Base-by-base conservation (phyloP, 345 rosid species). In the Gossypium anomalum region DNA sequence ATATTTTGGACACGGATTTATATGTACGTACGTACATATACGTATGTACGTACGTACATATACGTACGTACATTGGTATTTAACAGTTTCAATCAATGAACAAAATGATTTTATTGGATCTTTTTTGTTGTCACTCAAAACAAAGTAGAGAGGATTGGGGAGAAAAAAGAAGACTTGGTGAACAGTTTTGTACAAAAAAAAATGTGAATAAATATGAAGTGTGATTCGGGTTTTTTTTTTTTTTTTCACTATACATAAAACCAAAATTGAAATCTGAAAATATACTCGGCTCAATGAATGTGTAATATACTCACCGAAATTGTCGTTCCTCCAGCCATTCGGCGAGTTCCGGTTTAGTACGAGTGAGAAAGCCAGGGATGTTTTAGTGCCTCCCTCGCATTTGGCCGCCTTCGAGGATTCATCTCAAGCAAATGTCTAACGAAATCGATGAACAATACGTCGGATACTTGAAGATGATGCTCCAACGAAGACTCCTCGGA, bases 321-420 rank as follows among this genome's bases (percentile, higher is more conserved):
- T 3, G 62, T 23, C 45, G 71, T 55, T 71, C 47, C 25, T 56
- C 75, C 25, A 19, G 65, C 51, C 52, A 53, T 17, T 34, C 22
- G 20, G 41, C 16, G 45, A 20, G 34, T 16, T 61, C 17, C 2
- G 65, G 34, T 73, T 66, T 72, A 72, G 81, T 85, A 80, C 0
- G 77, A 69, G 73, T 76, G 70, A 3, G 86, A 85, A 69, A 96
- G 92, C 99, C 97, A 93, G n/a, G 97, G 97, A 62, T 96, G 97
- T 44, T 86, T 73, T 19, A 93, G 83, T 67, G 99, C 99, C 81
- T 91, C 89, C 2, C 79, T 79, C 9, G 99, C 97, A 12, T 94
- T 88, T 3, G 87, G 98, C 23, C 99, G 94, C 78, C 83, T 84
- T 76, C 73, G 69, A 16, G 98, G 98, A 77, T 96, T 88, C 78